Base-by-base conservation (phyloP, 2,329 filamentous ascomycete species). In the Penicillium paneum region DNA sequence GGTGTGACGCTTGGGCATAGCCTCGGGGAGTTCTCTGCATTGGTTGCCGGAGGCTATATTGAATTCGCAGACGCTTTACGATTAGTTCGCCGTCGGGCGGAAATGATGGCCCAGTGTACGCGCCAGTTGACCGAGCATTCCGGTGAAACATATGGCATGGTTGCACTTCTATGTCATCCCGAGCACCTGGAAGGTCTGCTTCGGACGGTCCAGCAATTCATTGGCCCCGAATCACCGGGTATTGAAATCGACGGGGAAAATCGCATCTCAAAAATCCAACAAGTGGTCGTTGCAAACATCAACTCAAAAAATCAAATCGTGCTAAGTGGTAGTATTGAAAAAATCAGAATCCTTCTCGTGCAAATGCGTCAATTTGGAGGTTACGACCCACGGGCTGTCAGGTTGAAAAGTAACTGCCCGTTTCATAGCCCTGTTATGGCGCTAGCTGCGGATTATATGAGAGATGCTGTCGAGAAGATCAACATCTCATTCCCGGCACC, bases 261-360 rank as follows among this genome's bases (percentile, higher is more conserved):
- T 60, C 82, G 89, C 62, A 75, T 86, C 29, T 88, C 89, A 17
- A 84, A 90, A 3, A 91, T 95, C 51, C 84, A 94, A 68, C 89
- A 96, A 73, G 92, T 97, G 47, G 79, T 88, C 62, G 91, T 97
- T 64, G 93, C 91, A 56, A 97, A 97, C 74, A 86, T 96, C 75
- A 97, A 97, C 76, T 90, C 87, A 71, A 94, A 91, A 77, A 96
- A 96, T 70, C 93, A 97, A 76, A 96, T 97, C 65, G 93, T 97
- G 48, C 79, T 97, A 49, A 94, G 89, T 68, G 93, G 93, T 34
- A 93, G 86, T 72, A 87, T 97, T 49, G 86, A 87, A 65, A 82
- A 86, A 63, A 96, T 97, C 71, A 86, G 85, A 66, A 87, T 86
- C 53, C 83, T 97, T 17, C 78, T 97, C 49, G 86, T 89, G 11